phyloP scores from a whole-genome alignment of 1,139 yeast species.

The Protomyces gravidus region DNA sequence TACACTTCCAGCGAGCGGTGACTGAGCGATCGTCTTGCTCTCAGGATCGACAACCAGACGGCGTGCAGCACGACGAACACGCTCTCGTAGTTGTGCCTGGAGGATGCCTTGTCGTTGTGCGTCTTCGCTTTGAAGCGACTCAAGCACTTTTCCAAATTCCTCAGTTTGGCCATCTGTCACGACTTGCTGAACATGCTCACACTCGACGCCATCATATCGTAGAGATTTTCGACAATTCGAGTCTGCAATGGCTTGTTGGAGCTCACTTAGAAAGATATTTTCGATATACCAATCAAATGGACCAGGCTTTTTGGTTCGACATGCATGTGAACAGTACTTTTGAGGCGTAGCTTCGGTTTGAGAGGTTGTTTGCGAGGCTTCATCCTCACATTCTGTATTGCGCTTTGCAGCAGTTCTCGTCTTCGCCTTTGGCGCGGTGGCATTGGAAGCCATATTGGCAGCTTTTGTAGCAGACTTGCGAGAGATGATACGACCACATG shows the following conservation, averaged over 20 bases:
- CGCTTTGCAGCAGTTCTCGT: background rate
- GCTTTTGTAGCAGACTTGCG: conserved; percentile 1
- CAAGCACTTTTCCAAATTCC: background rate
- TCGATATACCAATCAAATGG: conserved; percentile 7
- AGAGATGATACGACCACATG: conserved; percentile 19
- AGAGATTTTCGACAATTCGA: background rate
- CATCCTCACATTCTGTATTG: background rate
- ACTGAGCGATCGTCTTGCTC: background rate
- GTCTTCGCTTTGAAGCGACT: background rate
- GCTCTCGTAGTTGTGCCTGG: conserved; percentile 10
- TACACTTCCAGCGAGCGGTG: background rate
- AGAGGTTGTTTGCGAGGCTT: background rate
- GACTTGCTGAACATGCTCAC: conserved; percentile 2
- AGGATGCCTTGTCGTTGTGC: background rate
- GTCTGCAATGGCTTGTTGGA: background rate
- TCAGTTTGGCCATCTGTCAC: background rate
- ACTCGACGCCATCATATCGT: conserved; percentile 4
- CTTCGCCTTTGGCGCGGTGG: no score
- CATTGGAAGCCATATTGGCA: background rate
- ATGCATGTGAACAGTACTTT: conserved; percentile 18
- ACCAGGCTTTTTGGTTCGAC: conserved; percentile 15
- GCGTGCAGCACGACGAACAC: conserved; percentile 14
- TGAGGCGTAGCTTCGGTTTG: conserved; percentile 1
- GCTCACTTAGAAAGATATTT: background rate
- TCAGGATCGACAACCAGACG: conserved; percentile 21